Evolutionary conservation across 208 protist genomes (phyloP).

Genomic region (Balamuthia mandrillaris): DNA sequence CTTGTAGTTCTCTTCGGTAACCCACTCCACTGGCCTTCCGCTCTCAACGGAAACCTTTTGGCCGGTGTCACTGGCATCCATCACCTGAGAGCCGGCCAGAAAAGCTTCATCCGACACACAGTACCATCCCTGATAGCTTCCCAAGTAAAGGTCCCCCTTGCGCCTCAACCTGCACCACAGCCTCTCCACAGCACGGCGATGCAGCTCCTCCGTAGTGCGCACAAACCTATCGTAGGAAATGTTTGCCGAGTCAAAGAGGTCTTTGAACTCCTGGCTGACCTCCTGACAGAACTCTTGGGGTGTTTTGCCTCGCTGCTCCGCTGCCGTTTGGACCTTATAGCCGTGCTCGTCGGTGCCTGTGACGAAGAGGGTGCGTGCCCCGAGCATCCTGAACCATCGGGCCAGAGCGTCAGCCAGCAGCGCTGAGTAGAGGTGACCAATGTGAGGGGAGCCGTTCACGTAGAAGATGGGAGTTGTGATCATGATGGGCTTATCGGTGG

Average conservation of each 20-base stretch:
- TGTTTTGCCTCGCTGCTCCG: slow-evolving; percentile 27
- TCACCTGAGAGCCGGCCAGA: slow-evolving; percentile 61
- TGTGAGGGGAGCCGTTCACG: slow-evolving; percentile 73
- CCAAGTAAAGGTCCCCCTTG: slow-evolving; percentile 94
- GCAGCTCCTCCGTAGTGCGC: slow-evolving; percentile 87
- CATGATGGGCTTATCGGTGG: slow-evolving; percentile 48
- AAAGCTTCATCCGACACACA: slow-evolving; percentile 96
- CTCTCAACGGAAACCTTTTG: slow-evolving; percentile 83
- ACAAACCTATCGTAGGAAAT: slow-evolving; percentile 92
- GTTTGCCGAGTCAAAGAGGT: slow-evolving; percentile 81
- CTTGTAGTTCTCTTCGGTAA: slow-evolving; percentile 97
- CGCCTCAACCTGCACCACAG: slow-evolving; percentile 85
- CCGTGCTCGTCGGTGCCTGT: slow-evolving; percentile 99
- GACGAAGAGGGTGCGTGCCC: slow-evolving; percentile 83
- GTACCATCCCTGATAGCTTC: slow-evolving; percentile 98
- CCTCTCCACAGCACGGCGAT: slow-evolving; percentile 75
- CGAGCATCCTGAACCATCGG: slow-evolving; percentile 74
- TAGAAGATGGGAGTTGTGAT: slow-evolving; percentile 75
- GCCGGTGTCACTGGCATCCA: slow-evolving; percentile 70
- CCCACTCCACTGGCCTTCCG: slow-evolving; percentile 87
- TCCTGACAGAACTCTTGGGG: slow-evolving; percentile 86
- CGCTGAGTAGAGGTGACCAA: slow-evolving; percentile 82
- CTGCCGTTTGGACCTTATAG: slow-evolving; percentile 83
- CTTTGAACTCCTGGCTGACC: slow-evolving; percentile 82
- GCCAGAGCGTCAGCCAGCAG: slow-evolving; percentile 71